Conservation (phyloP, 129 eudicot genomes). For the Lonicera japonica region DNA sequence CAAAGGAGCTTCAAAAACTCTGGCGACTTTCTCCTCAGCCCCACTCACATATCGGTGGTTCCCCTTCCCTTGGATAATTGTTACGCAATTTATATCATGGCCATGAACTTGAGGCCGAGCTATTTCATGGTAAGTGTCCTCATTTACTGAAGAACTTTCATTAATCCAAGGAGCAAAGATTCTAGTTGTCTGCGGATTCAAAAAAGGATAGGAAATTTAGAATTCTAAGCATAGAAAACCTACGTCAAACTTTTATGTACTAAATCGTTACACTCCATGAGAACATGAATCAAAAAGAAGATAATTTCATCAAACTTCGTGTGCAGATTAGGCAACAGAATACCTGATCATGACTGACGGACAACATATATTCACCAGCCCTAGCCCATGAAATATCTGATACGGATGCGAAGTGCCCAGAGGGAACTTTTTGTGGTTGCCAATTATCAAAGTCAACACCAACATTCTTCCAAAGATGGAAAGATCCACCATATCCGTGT, state of each 20-base stretch:
- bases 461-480: constrained; percentile 84
- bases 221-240: too few species aligned
- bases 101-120: constrained; percentile 99
- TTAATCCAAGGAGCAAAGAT: constrained; percentile 71
- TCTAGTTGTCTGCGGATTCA: constrained; percentile 65
- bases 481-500: constrained; percentile 96
- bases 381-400: constrained; percentile 86
- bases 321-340: constrained; percentile 9
- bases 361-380: constrained; percentile 67
- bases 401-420: constrained; percentile 85
- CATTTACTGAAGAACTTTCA: constrained; percentile 26
- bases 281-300: too few species aligned
- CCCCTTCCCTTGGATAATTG: constrained; percentile 81
- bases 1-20: constrained; percentile 95
- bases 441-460: constrained; percentile 70
- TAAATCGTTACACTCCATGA: too few species aligned
- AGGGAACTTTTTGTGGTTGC: constrained; percentile 92
- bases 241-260: too few species aligned
- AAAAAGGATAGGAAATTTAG: neutral
- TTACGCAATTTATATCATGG: constrained; percentile 78
- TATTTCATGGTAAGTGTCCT: constrained; percentile 73
- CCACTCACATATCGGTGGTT: constrained; percentile 87
- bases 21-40: constrained; percentile 95
- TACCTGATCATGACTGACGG: constrained; percentile 97
- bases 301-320: neutral